phyloP scores from a whole-genome alignment of 257 asterid genomes.

The Fraxinus excelsior region DNA sequence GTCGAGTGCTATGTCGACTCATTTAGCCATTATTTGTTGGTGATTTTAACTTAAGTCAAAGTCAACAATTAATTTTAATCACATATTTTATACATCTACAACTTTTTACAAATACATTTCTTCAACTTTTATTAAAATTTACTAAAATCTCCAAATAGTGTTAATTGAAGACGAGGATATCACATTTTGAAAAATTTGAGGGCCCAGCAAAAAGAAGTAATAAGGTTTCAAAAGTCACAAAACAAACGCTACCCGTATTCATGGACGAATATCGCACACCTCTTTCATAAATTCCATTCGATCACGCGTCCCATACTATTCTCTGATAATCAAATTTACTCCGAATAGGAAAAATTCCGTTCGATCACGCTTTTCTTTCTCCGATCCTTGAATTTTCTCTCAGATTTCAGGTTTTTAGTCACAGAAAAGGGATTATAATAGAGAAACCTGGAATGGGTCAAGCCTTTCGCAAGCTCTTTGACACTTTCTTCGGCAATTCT shows the following conservation, averaged over 20 bases:
- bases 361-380: neutral
- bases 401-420: neutral
- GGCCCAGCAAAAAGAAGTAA: too few species aligned
- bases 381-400: neutral
- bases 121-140: too few species aligned
- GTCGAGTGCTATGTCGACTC: too few species aligned
- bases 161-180: too few species aligned
- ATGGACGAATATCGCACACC: neutral
- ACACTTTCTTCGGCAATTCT: slow-evolving; percentile 88
- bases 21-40: too few species aligned
- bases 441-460: slow-evolving; percentile 67
- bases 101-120: too few species aligned
- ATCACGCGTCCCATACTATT: neutral
- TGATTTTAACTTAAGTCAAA: too few species aligned
- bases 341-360: neutral
- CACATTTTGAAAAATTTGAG: too few species aligned
- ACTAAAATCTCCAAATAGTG: too few species aligned
- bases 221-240: too few species aligned
- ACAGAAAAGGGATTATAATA: neutral
- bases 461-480: slow-evolving; percentile 97
- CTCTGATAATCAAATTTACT: slow-evolving; percentile 2
- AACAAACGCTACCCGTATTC: neutral
- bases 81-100: too few species aligned
- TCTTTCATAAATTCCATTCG: neutral
- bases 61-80: too few species aligned